Base-by-base conservation (phyloP, 2,329 filamentous ascomycete genomes). In the Colletotrichum paranaense region DNA sequence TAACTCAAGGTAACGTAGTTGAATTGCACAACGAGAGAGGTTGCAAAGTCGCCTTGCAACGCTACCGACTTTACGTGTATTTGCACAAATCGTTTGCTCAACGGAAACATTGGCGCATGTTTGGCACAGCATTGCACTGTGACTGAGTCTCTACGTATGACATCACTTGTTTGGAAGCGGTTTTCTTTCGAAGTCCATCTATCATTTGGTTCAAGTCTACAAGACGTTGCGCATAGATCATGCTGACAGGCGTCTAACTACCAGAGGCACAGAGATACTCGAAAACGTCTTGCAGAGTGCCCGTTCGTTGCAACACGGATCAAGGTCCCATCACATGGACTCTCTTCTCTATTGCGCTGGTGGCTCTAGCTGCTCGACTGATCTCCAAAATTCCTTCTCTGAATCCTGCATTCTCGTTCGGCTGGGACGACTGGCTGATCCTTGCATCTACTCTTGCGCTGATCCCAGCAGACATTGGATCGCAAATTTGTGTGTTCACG, bases 181-280 rank as follows among this genome's bases (percentile, higher is more conserved):
- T 42, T 7, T n/a, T 49, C 19, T 49, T 49, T 49, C 19, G 7
- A 8, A n/a, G 6, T 8, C 9, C 19, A n/a, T 49, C 19, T n/a
- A 11, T 19, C 42, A 6, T 16, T 12, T 24, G 9, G 24, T 26
- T 19, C 26, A 26, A 26, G 26, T 26, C 26, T 28, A 3, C 19
- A 49, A 49, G 19, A 19, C 42, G 8, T n/a, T 49, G 42, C 19
- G n/a, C 7, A 49, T 49, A n/a, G 16, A 49, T 7, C 3, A 49
- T 49, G 8, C 60, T 52, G 11, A 53, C n/a, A 7, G 14, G 6
- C 9, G n/a, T 22, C 19, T 26, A 8, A 53, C 7, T 11, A 24
- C 19, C 22, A 72, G 69, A 72, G 32, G 64, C 65, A 14, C 65
- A 63, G 16, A 72, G 68, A 22, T 72, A 68, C 38, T 53, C 35